Evolutionary conservation across 1,284 basidiomycete genomes (phyloP).

Genomic region (Cutaneotrichosporon sp.): DNA sequence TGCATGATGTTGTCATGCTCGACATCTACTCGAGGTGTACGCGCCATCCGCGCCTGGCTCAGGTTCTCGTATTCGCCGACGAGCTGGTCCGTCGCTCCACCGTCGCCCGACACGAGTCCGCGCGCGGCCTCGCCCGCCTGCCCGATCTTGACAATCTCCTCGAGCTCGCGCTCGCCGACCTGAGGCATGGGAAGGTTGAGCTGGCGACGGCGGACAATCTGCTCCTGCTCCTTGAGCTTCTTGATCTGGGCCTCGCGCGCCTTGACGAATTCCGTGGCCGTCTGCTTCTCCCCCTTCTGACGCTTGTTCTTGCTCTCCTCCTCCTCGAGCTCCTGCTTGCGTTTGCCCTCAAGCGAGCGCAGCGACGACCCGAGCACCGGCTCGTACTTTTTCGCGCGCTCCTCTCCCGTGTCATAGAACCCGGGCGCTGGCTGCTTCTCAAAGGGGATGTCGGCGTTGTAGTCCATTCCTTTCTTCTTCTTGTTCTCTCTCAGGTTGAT

Average conservation of each 20-base stretch:
- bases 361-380: constrained; percentile 91
- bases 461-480: constrained; percentile 98
- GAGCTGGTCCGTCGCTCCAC: constrained; percentile 71
- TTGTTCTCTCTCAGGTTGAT: constrained; percentile 81
- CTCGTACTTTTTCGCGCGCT: constrained; percentile 79
- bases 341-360: constrained; percentile 83
- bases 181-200: constrained; percentile 85
- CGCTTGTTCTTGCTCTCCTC: constrained; percentile 82
- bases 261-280: constrained; percentile 81
- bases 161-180: constrained; percentile 92
- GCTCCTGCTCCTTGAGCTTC: constrained; percentile 94
- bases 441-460: constrained; percentile 98
- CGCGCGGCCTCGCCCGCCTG: constrained; percentile 86
- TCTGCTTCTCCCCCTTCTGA: constrained; percentile 58
- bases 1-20: constrained; percentile 87
- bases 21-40: constrained; percentile 81
- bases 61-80: constrained; percentile 90
- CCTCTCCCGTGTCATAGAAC: constrained; percentile 96
- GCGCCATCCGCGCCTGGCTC: constrained; percentile 80
- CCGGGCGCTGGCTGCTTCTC: constrained; percentile 94
- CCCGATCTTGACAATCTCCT: constrained; percentile 98
- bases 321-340: constrained; percentile 69
- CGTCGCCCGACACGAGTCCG: constrained; percentile 65
- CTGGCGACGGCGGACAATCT: constrained; percentile 83
- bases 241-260: constrained; percentile 95